Percentiles rank a stretch among this genome's conserved stretches.
Conservation (phyloP, 2,329 filamentous ascomycete species). For the Sarocladium strictum region DNA sequence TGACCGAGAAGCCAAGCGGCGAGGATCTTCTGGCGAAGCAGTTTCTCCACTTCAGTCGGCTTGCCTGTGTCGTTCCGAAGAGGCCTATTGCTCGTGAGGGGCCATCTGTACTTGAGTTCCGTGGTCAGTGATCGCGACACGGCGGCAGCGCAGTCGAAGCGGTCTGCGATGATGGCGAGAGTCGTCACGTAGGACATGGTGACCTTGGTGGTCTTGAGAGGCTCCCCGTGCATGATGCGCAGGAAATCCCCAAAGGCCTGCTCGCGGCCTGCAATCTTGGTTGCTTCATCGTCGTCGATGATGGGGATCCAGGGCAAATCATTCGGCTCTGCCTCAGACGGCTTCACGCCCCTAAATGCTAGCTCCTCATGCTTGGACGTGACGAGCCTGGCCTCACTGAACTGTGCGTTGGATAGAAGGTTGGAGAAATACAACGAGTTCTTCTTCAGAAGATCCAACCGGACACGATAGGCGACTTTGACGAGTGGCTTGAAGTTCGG, state of each 20-base stretch:
- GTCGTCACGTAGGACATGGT: slow-evolving; percentile 60
- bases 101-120: slow-evolving; percentile 49
- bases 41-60: slow-evolving; percentile 51
- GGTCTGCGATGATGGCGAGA: slow-evolving; percentile 65
- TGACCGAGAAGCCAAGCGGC: slow-evolving; percentile 61
- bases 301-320: slow-evolving; percentile 61
- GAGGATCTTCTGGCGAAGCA: slow-evolving; percentile 62
- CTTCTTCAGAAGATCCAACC: slow-evolving; percentile 47
- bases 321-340: slow-evolving; percentile 39
- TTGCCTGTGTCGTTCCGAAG: slow-evolving; percentile 29
- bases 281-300: slow-evolving; percentile 63
- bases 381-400: slow-evolving; percentile 56
- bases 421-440: slow-evolving; percentile 66
- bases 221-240: slow-evolving; percentile 54
- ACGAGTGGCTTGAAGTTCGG: slow-evolving; percentile 30
- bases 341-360: slow-evolving; percentile 36
- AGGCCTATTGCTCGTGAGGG: slow-evolving; percentile 35
- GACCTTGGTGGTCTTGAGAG: slow-evolving; percentile 31
- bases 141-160: slow-evolving; percentile 58
- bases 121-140: slow-evolving; percentile 49
- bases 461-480: slow-evolving; percentile 53
- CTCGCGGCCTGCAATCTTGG: slow-evolving; percentile 53
- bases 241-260: slow-evolving; percentile 62
- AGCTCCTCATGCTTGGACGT: slow-evolving; percentile 45
- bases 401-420: slow-evolving; percentile 56